Evolutionary conservation across 2,329 filamentous ascomycete species (phyloP).

Genomic region (Neospermospora avenae): DNA sequence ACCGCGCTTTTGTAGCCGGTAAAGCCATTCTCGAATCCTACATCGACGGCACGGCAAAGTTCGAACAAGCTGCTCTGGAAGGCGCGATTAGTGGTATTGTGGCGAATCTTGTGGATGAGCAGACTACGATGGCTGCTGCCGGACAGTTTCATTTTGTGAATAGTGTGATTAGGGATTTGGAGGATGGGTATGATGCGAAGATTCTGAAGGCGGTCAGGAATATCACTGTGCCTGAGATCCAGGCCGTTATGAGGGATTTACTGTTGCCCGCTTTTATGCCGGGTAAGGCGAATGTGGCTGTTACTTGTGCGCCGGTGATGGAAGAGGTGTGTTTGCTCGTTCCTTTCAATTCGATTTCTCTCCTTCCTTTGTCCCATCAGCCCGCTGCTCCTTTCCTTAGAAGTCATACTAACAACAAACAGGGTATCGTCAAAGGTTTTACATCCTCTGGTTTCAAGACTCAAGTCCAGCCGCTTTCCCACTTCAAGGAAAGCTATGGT

Average conservation of each 20-base stretch:
- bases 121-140: slow-evolving; percentile 78
- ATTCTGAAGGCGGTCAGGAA: slow-evolving; percentile 74
- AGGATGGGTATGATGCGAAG: slow-evolving; percentile 72
- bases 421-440: slow-evolving; percentile 76
- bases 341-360: neutral
- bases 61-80: slow-evolving; percentile 71
- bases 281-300: slow-evolving; percentile 75
- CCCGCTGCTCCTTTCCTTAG: neutral
- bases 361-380: slow-evolving; percentile 1
- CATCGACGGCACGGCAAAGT: slow-evolving; percentile 64
- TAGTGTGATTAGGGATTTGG: slow-evolving; percentile 72
- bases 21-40: slow-evolving; percentile 72
- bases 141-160: slow-evolving; percentile 81
- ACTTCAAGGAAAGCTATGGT: slow-evolving; percentile 90
- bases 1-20: slow-evolving; percentile 78
- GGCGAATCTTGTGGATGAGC: slow-evolving; percentile 80
- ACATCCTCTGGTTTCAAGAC: slow-evolving; percentile 74
- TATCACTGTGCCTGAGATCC: slow-evolving; percentile 75
- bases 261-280: slow-evolving; percentile 79
- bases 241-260: slow-evolving; percentile 67
- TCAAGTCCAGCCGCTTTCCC: slow-evolving; percentile 66
- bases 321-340: slow-evolving; percentile 62
- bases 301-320: slow-evolving; percentile 85
- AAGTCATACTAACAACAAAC: slow-evolving; percentile 9
- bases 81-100: slow-evolving; percentile 90